A percentile compares a stretch with the other conserved stretches of the same genome.
Conservation (phyloP, 2,329 filamentous ascomycete genomes). For the Byssothecium circinans region DNA sequence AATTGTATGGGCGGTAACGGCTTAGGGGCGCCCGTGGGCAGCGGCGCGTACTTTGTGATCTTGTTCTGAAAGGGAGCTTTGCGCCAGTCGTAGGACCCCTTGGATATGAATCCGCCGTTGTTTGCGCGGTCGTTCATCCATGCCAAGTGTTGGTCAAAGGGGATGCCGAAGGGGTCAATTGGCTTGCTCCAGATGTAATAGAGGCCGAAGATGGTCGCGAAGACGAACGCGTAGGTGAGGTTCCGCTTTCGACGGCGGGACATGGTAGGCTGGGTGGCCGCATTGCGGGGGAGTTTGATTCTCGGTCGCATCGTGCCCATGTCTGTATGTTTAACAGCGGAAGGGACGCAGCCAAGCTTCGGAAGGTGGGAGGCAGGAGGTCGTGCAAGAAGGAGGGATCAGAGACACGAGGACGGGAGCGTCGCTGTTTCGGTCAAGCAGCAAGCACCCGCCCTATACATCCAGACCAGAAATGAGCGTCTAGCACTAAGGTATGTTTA, state of each 20-base stretch:
- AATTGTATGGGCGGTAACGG: slow-evolving; percentile 47
- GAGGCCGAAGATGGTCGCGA: slow-evolving; percentile 26
- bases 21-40: slow-evolving; percentile 43
- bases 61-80: slow-evolving; percentile 45
- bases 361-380: not conserved
- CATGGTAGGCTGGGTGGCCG: slow-evolving; percentile 24
- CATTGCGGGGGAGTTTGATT: slow-evolving; percentile 30
- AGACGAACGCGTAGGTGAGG: slow-evolving; percentile 28
- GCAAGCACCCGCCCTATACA: not conserved
- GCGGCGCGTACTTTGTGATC: slow-evolving; percentile 35
- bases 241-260: slow-evolving; percentile 34
- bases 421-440: not conserved
- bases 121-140: slow-evolving; percentile 37
- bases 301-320: slow-evolving; percentile 24
- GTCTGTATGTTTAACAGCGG: not conserved
- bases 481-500: not conserved
- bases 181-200: slow-evolving; percentile 34
- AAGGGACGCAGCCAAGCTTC: not conserved
- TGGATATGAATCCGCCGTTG: slow-evolving; percentile 17
- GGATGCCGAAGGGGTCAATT: slow-evolving; percentile 32
- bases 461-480: not conserved
- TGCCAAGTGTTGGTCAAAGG: slow-evolving; percentile 28
- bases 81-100: slow-evolving; percentile 45
- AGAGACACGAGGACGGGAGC: not conserved
- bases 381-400: not conserved